These are phyloP conservation scores for Trichosanthes truncata DNA, from an alignment of 306 rosid genomes.

Conservation along the genomic window DNA sequence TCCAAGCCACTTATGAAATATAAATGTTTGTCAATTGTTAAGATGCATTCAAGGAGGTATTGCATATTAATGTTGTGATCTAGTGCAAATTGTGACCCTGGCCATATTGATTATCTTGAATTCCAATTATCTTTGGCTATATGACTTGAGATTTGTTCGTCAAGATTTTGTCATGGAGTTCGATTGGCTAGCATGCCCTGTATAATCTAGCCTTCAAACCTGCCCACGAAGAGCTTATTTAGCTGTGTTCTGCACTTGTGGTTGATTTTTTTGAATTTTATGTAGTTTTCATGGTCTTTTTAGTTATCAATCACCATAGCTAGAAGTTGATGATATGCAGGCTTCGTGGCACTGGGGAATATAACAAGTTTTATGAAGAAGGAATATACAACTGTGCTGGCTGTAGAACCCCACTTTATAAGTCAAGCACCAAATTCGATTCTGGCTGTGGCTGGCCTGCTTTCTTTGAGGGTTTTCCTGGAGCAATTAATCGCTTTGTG, in stretches of 20 bases:
- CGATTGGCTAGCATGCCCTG: too few relatives aligned
- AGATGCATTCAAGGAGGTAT: neutral
- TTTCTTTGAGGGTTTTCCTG: constrained; percentile 80
- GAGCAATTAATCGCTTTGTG: constrained; percentile 64
- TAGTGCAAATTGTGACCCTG: neutral
- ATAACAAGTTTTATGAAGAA: constrained; percentile 62
- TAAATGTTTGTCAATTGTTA: neutral
- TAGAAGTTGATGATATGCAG: constrained; percentile 26
- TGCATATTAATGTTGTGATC: neutral
- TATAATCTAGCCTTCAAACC: neutral
- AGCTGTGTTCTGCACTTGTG: neutral
- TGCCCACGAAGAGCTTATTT: neutral
- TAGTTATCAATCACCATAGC: neutral
- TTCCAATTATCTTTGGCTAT: neutral
- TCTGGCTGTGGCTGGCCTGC: constrained; percentile 99
- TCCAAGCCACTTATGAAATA: neutral
- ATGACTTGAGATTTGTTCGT: neutral
- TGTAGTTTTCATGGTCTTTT: neutral
- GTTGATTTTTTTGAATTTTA: neutral
- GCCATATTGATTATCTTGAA: neutral
- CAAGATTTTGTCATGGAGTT: neutral
- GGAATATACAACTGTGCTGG: constrained; percentile 75
- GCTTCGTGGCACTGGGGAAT: constrained; percentile 64
- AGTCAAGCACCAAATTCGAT: constrained; percentile 64
- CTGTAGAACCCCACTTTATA: constrained; percentile 73